These are phyloP conservation scores for Flaveria trinervia DNA, from an alignment of 129 eudicot genomes.

Conservation along the genomic window DNA sequence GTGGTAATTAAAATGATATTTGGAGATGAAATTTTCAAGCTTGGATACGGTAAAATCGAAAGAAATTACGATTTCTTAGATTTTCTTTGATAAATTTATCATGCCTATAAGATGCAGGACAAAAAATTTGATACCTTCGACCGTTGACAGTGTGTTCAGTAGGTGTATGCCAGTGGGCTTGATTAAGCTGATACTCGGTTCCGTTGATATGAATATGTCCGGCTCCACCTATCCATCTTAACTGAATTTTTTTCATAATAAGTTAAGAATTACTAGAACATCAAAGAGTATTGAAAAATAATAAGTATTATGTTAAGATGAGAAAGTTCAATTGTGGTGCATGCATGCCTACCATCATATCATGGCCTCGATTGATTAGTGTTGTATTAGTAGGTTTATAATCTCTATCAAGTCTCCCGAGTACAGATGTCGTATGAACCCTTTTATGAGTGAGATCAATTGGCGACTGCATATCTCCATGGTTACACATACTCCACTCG, in stretches of 20 bases:
- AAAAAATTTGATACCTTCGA: slow-evolving; percentile 36
- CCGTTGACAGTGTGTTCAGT: slow-evolving; percentile 65
- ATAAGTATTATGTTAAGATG: neutral
- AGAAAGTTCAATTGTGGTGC: neutral
- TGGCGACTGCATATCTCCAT: slow-evolving; percentile 67
- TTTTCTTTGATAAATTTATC: too few relatives aligned
- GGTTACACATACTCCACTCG: slow-evolving; percentile 51
- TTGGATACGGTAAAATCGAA: neutral
- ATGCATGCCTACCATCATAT: slow-evolving; percentile 47
- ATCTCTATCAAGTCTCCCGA: slow-evolving; percentile 42
- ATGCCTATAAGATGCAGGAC: too few relatives aligned
- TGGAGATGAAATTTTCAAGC: too few relatives aligned
- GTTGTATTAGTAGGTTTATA: slow-evolving; percentile 58
- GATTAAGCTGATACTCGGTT: slow-evolving; percentile 42
- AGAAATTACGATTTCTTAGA: neutral
- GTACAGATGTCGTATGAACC: slow-evolving; percentile 36
- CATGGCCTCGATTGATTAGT: slow-evolving; percentile 62
- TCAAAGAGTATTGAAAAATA: neutral
- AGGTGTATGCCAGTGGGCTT: slow-evolving; percentile 66
- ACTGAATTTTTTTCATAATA: slow-evolving; percentile 22
- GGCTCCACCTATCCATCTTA: slow-evolving; percentile 43
- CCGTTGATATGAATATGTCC: slow-evolving; percentile 55
- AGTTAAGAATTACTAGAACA: neutral
- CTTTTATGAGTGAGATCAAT: slow-evolving; percentile 47
- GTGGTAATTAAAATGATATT: too few relatives aligned